Percentiles rank a stretch among this genome's conserved stretches.
These are phyloP conservation scores for Starmerella tilneyi DNA, from an alignment of 805 yeast genomes.

Conservation along the genomic window DNA sequence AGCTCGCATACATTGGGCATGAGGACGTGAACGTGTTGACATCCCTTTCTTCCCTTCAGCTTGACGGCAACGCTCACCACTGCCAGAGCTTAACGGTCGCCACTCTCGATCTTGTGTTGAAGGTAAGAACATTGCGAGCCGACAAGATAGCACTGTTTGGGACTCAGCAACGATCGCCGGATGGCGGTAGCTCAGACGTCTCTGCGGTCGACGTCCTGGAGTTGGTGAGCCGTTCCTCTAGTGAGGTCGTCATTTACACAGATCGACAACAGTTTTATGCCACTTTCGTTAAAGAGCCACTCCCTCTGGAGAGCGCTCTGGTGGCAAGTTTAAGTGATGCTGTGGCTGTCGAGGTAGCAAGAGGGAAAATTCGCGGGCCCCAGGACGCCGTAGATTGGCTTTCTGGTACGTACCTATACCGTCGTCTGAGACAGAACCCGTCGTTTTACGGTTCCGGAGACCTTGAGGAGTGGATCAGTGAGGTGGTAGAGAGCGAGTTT, in stretches of 20 bases:
- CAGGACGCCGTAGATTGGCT: conserved; percentile 90
- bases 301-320: conserved; percentile 77
- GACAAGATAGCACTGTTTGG: conserved; percentile 2
- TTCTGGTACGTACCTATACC: conserved; percentile 70
- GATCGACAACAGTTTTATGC: conserved; percentile 54
- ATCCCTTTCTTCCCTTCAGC: too few species aligned
- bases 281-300: conserved; percentile 58
- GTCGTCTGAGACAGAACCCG: conserved; percentile 73
- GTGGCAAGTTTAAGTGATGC: conserved; percentile 52
- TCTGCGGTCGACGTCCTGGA: conserved; percentile 31
- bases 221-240: conserved; percentile 28
- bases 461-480: conserved; percentile 72
- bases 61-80: too few species aligned
- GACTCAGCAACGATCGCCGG: background rate
- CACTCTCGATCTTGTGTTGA: background rate
- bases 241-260: conserved; percentile 47
- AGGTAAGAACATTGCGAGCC: background rate
- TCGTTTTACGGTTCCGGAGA: conserved; percentile 79
- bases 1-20: background rate
- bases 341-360: conserved; percentile 62
- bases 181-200: background rate
- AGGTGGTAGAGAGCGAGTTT: conserved; percentile 61
- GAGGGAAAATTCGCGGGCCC: conserved; percentile 49
- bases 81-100: too few species aligned
- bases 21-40: background rate